Evolutionary conservation across 495 filamentous ascomycete genomes (phyloP).

Genomic region (Penicillium alfredii): DNA sequence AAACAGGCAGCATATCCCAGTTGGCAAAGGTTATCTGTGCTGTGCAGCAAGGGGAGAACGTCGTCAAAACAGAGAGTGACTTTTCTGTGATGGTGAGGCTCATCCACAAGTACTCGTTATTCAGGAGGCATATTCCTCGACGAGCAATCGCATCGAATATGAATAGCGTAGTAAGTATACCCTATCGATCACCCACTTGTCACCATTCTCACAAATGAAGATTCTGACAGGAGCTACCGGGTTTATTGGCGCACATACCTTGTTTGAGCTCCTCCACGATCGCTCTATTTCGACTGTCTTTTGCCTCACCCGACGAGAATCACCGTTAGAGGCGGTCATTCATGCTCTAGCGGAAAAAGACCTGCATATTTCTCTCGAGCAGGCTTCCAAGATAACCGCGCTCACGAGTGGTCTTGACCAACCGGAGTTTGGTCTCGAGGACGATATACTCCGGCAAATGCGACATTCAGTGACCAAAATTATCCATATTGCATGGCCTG

Average conservation of each 20-base stretch:
- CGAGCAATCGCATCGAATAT: constrained; percentile 13
- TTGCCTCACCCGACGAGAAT: constrained; percentile 45
- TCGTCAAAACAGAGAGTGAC: constrained; percentile 20
- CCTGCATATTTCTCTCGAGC: constrained; percentile 21
- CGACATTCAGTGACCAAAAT: constrained; percentile 40
- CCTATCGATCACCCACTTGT: not conserved
- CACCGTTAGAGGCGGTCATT: constrained; percentile 21
- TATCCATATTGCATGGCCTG: constrained; percentile 54
- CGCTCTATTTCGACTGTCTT: constrained; percentile 41
- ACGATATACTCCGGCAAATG: constrained; percentile 28
- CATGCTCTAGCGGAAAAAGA: constrained; percentile 30
- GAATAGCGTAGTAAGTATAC: constrained; percentile 37
- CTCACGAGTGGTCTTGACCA: constrained; percentile 35
- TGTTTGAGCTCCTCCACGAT: constrained; percentile 42
- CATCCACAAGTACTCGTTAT: constrained; percentile 46
- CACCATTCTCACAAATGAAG: constrained; percentile 22
- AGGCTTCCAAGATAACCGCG: constrained; percentile 32
- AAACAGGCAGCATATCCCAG: constrained; percentile 40
- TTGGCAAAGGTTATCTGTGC: constrained; percentile 43
- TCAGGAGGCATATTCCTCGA: constrained; percentile 30
- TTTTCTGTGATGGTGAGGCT: constrained; percentile 36
- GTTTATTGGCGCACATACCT: constrained; percentile 50
- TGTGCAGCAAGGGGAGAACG: constrained; percentile 29
- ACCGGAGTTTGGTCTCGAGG: constrained; percentile 38
- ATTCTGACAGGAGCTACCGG: constrained; percentile 57